Evolutionary conservation across 208 protist species (phyloP), one percentile per base, ranked within the genome.

Genomic region (Crithidia thermophila): DNA sequence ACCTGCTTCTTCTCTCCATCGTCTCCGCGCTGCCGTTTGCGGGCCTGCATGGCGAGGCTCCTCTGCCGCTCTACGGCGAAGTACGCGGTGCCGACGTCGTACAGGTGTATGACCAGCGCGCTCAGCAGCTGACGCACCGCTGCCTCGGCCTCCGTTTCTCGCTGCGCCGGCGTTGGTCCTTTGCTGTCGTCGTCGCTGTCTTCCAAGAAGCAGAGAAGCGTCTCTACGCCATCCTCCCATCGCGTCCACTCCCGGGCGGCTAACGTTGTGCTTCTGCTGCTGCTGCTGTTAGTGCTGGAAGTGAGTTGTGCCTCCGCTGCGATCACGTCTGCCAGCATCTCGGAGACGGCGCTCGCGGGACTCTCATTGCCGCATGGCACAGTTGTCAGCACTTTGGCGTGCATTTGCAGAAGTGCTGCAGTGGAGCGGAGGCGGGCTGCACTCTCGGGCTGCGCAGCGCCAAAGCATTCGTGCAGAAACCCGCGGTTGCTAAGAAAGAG

Each of bases 401-500:
- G 43, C 1, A 50, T 33, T 16, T 9, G 51, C 8, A 74, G 56
- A 4, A 77, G 16, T 1, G 7, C 42, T 39, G 28, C 14, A 13
- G 58, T 62, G 31, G 39, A 56, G 46, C 18, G 33, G 39, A 42
- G 42, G 47, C 43, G 72, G 39, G 25, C 47, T 18, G 21, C n/a
- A 23, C 21, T 37, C 27, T 56, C 37, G 51, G 9, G 30, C 52
- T 33, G 7, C 18, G 20, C 13, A 11, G 25, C 25, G 11, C 23
- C 28, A 39, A 77, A 33, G 36, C 70, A 67, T 13, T 25, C 51
- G 8, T 8, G 8, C 34, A 90, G 47, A 42, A 82, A 79, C 20
- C 7, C 58, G n/a, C 11, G 25, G 47, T 94, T 70, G 4, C 58
- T 63, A 9, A 94, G 85, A 64, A 91, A 94, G 7, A 94, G 55